Evolutionary conservation across 495 filamentous ascomycete species (phyloP), one percentile per base, ranked within the genome.

Genomic region (Aspergillus bertholletiae): DNA sequence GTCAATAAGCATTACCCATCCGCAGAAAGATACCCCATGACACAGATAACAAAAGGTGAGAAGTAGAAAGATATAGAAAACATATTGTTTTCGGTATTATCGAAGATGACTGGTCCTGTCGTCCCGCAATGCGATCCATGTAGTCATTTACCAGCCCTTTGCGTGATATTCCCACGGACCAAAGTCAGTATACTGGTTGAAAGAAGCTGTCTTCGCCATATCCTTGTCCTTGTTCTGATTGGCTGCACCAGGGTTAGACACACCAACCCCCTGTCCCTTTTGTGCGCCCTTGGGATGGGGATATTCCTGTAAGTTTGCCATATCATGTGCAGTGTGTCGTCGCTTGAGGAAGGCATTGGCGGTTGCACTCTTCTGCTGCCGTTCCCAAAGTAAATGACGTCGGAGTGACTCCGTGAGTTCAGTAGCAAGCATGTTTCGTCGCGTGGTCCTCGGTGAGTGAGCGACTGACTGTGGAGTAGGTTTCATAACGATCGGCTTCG

Each of bases 381-480:
- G 87, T 61, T 93, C 89, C 86, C 87, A 91, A 13, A 93, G 75
- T n/a, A 93, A 77, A 54, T 91, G 84, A 58, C 84, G 83, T 18
- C 89, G 81, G 15, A 93, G 77, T 26, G 88, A 91, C 60, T 89
- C 87, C 4, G 89, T 90, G 57, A 99, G 76, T 72, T 99, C 94
- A 22, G 90, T 92, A 30, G 90, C 86, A 51, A 99, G 82, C 94
- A 99, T 99, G 71, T 99, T 96, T 41, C 93, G 83, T 43, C 95
- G 85, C 0, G 95, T 99, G 0, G 95, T 96, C 53, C 90, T 83
- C 0, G 94, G 94, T 7, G 94, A 97, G 54, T 87, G 85, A 18
- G 85, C 82, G 50, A 83, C 87, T 37, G 88, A 86, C 13, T 84
- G 87, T 7, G 70, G 58, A 1, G 63, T 43, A 34, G 71, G 56